Conservation (phyloP, 768 basidiomycete genomes). For the Boletellus ananas region DNA sequence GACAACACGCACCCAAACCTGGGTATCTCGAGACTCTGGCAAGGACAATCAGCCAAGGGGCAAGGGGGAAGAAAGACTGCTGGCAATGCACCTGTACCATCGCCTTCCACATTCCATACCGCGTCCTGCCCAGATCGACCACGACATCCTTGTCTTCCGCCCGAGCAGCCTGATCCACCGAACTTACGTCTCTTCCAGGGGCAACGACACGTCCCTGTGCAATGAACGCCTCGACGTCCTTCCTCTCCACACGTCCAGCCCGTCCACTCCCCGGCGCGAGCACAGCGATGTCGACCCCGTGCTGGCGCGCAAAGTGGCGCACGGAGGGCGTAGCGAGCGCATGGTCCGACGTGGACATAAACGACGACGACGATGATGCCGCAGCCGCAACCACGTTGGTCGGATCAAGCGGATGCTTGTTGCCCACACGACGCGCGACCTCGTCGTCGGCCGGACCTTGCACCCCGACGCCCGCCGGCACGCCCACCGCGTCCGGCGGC, state of each 20-base stretch:
- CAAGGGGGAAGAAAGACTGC: neutral
- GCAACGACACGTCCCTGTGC: conserved; percentile 8
- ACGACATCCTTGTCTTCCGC: conserved; percentile 43
- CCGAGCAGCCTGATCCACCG: neutral
- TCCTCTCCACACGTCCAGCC: conserved; percentile 69
- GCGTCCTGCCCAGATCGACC: conserved; percentile 71
- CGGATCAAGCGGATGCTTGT: conserved; percentile 64
- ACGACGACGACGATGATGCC: conserved; percentile 12
- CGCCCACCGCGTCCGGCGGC: neutral
- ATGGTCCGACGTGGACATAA: conserved; percentile 23
- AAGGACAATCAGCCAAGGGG: neutral
- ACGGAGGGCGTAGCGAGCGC: conserved; percentile 75
- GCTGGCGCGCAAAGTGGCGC: conserved; percentile 68
- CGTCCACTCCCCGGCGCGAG: conserved; percentile 69
- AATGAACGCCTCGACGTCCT: conserved; percentile 66
- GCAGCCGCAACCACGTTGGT: conserved; percentile 28
- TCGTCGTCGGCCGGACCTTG: conserved; percentile 15
- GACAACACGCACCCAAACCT: conserved; percentile 62
- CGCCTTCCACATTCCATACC: conserved; percentile 86
- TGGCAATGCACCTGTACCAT: conserved; percentile 66
- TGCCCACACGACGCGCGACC: neutral
- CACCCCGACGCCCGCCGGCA: neutral
- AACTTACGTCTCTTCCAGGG: neutral
- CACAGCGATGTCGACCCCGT: conserved; percentile 53
- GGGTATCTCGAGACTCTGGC: conserved; percentile 78